Base-by-base conservation (phyloP, 176 grass and related monocot genomes). In the Ananas comosus region DNA sequence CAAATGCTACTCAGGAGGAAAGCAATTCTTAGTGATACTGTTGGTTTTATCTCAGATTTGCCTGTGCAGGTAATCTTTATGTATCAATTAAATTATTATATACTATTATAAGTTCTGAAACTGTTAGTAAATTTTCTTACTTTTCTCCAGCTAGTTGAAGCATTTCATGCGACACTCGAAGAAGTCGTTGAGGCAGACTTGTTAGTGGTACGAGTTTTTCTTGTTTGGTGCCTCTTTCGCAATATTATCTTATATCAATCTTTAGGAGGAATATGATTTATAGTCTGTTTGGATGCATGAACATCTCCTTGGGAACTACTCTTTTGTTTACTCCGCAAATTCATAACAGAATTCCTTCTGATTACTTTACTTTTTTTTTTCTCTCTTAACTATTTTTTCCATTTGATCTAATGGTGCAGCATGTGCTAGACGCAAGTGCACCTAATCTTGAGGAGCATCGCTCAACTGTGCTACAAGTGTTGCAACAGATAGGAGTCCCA, bases 41-140 rank as follows among this genome's bases (percentile, higher is more conserved):
- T 96, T 79, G 93, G 93, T 28, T 96, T 96, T 79, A 96, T 96
- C 66, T 92, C 86, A 76, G 89, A 96, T 85, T 87, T 96, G 72
- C 93, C 93, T 87, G 57, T 89, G 42, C 93, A 96, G 88, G 93
- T 92, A 85, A 72, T 57, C 66, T 68, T 72, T 74, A 48, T 75
- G 13, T n/a, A 51, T 50, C 14, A 13, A 64, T 65, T 70, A 49
- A 66, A 48, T 25, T 71, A 51, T 65, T 56, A 71, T 42, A 21
- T 48, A 21, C 50, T 49, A 19, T 10, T 49, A 19, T 10, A 10
- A 64, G 59, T 53, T 29, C 65, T 75, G 28, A 14, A 67, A 74
- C 63, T 79, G 23, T 17, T 63, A 4, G 19, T 73, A 52, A 72
- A 27, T 49, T 70, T 52, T 64, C 4, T 51, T 33, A 24, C 65